Evolutionary conservation across 2,329 filamentous ascomycete genomes (phyloP).

Genomic region (Fusarium pseudograminearum): DNA sequence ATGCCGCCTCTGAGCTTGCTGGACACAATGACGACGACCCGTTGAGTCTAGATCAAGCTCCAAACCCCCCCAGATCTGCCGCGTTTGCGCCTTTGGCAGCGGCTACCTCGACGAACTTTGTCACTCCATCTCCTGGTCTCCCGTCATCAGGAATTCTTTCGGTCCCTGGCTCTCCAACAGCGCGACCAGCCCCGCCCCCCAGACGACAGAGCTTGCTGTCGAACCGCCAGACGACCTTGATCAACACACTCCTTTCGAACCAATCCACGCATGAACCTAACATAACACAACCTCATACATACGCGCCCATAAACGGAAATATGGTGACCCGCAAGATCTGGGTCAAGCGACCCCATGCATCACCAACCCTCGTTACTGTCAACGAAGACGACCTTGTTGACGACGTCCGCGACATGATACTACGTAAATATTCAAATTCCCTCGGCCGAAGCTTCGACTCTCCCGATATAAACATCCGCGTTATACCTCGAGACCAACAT

Average conservation of each 20-base stretch:
- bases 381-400: slow-evolving; percentile 92
- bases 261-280: slow-evolving; percentile 40
- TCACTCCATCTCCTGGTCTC: slow-evolving; percentile 41
- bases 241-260: slow-evolving; percentile 50
- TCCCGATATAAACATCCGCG: slow-evolving; percentile 85
- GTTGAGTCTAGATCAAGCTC: slow-evolving; percentile 46
- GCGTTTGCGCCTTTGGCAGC: slow-evolving; percentile 27
- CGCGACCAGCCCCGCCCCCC: slow-evolving; percentile 41
- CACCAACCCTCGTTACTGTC: slow-evolving; percentile 87
- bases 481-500: slow-evolving; percentile 75
- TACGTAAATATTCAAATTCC: slow-evolving; percentile 94
- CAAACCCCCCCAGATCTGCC: slow-evolving; percentile 38
- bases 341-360: slow-evolving; percentile 89
- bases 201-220: slow-evolving; percentile 53
- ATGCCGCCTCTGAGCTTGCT: slow-evolving; percentile 36
- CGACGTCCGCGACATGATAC: slow-evolving; percentile 90
- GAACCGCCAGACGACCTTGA: slow-evolving; percentile 54
- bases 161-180: slow-evolving; percentile 33
- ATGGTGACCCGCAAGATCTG: slow-evolving; percentile 87
- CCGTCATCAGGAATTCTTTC: slow-evolving; percentile 36
- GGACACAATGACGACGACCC: slow-evolving; percentile 46
- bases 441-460: slow-evolving; percentile 89
- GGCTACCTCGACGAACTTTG: slow-evolving; percentile 57
- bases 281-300: slow-evolving; percentile 31
- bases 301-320: slow-evolving; percentile 56